phyloP scores from a whole-genome alignment of 495 filamentous ascomycete species.

The Stereocaulon alpinum region DNA sequence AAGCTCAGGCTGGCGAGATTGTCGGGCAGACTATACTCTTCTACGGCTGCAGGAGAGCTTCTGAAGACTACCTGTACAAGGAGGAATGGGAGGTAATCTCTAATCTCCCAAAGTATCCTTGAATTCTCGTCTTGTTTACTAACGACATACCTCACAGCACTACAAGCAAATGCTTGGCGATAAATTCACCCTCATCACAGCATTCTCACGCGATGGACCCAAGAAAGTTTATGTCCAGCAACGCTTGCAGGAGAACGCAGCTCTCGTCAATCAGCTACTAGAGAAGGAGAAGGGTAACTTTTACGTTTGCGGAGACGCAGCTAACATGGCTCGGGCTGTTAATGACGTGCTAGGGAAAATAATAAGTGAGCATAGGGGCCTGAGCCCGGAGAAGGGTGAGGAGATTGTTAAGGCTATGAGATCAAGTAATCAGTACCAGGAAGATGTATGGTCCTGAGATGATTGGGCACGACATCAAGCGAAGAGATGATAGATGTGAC shows the following conservation, averaged over 20 bases:
- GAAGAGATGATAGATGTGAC: not conserved
- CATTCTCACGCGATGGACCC: slow-evolving; percentile 75
- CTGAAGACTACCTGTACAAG: slow-evolving; percentile 86
- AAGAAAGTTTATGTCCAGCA: slow-evolving; percentile 98
- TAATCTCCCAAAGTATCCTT: not conserved
- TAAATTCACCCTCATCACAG: slow-evolving; percentile 76
- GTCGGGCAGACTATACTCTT: slow-evolving; percentile 89
- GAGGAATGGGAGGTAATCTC: slow-evolving; percentile 84
- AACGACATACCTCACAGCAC: slow-evolving; percentile 39
- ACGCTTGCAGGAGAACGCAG: slow-evolving; percentile 68
- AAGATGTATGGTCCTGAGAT: slow-evolving; percentile 81
- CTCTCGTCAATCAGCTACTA: slow-evolving; percentile 79
- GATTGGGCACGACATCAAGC: not conserved
- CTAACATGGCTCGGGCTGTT: slow-evolving; percentile 97
- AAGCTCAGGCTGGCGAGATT: slow-evolving; percentile 66
- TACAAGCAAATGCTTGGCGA: slow-evolving; percentile 75
- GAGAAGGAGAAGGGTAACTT: slow-evolving; percentile 81
- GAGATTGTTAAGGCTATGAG: slow-evolving; percentile 96
- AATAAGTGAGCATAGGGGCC: slow-evolving; percentile 67
- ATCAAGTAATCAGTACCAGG: slow-evolving; percentile 89
- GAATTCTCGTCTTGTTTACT: not conserved
- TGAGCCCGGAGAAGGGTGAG: slow-evolving; percentile 77
- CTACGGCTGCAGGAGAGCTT: slow-evolving; percentile 78
- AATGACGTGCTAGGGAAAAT: slow-evolving; percentile 77
- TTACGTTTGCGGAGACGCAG: slow-evolving; percentile 96